Base-by-base conservation (phyloP, 1,284 basidiomycete genomes). In the Inonotus hispidus region DNA sequence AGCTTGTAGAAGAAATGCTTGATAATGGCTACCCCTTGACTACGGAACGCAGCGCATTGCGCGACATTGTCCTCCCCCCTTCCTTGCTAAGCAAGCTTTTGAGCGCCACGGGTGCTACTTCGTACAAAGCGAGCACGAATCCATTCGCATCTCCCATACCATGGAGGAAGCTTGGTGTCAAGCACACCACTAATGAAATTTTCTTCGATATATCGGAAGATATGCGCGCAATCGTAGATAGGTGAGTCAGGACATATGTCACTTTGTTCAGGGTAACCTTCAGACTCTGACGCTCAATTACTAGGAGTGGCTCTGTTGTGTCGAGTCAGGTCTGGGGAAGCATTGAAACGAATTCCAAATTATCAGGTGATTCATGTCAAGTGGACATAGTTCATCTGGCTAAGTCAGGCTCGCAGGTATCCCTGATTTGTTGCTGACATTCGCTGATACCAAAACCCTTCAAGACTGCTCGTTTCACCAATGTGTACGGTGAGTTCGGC, bases 1-100 rank as follows among this genome's bases (percentile, higher is more conserved):
- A 97, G 91, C 83, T 98, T 32, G 82, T 98, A 27, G 95, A 98
- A 76, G 95, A 98, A 74, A 96, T 93, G 63, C 79, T 98, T 46
- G 95, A 98, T 0, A 90, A 93, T 64, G 95, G 95, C 0, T 90
- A 95, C 70, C 95, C 95, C 1, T 80, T 95, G 61, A 98, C 95
- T 2, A 98, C 94, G n/a, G 93, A 94, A 65, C 82, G 88, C 10
- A 96, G 93, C 69, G 90, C 93, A 46, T 79, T 98, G 13, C 88
- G 93, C 52, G 95, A 98, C 69, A 95, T 96, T 64, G 92, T 96
- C 6, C 79, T 95, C 1, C 92, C 93, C 0, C 93, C 94, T 1
- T 90, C 91, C 0, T 80, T 95, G 16, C 79, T 95, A 56, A 84
- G 87, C 65, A 95, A 95, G 71, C 74, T 93, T 6, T 75, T 92